phyloP scores from a whole-genome alignment of 2,329 filamentous ascomycete genomes.

The Alternaria consortialis region DNA sequence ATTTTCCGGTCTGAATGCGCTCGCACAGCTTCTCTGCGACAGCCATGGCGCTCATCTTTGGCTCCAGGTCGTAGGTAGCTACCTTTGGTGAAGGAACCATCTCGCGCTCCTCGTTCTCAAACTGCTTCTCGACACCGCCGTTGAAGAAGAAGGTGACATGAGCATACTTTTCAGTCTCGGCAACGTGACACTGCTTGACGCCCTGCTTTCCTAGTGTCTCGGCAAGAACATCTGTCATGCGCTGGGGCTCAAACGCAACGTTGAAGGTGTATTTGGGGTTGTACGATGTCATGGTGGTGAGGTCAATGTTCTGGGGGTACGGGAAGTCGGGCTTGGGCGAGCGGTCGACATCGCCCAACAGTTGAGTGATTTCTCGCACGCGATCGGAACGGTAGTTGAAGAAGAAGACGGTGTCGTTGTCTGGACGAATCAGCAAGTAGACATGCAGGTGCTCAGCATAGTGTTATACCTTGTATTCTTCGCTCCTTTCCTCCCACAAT shows the following conservation, averaged over 20 bases:
- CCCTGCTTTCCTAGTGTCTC: constrained; percentile 93
- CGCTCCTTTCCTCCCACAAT: constrained; percentile 87
- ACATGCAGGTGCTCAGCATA: constrained; percentile 39
- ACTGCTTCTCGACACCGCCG: constrained; percentile 96
- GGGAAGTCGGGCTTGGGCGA: constrained; percentile 90
- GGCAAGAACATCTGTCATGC: constrained; percentile 97
- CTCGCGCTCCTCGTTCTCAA: constrained; percentile 89
- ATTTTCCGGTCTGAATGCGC: constrained; percentile 83
- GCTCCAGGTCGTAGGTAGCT: constrained; percentile 91
- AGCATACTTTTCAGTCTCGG: constrained; percentile 99
- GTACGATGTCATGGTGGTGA: constrained; percentile 99
- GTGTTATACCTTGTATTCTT: constrained; percentile 76
- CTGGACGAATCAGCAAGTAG: constrained; percentile 57
- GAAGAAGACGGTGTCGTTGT: constrained; percentile 96
- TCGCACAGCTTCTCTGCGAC: constrained; percentile 91
- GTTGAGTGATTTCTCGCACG: constrained; percentile 93
- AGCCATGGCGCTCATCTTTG: constrained; percentile 92
- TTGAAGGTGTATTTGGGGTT: constrained; percentile 94
- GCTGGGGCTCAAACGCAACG: constrained; percentile 90
- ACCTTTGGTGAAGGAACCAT: constrained; percentile 96
- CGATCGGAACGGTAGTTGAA: constrained; percentile 99
- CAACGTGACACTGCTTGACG: constrained; percentile 92
- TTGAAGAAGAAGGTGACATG: constrained; percentile 99
- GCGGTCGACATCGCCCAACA: constrained; percentile 90
- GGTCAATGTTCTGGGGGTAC: constrained; percentile 85